phyloP scores from a whole-genome alignment of 2,329 filamentous ascomycete species.

The Aspergillus ibericus region DNA sequence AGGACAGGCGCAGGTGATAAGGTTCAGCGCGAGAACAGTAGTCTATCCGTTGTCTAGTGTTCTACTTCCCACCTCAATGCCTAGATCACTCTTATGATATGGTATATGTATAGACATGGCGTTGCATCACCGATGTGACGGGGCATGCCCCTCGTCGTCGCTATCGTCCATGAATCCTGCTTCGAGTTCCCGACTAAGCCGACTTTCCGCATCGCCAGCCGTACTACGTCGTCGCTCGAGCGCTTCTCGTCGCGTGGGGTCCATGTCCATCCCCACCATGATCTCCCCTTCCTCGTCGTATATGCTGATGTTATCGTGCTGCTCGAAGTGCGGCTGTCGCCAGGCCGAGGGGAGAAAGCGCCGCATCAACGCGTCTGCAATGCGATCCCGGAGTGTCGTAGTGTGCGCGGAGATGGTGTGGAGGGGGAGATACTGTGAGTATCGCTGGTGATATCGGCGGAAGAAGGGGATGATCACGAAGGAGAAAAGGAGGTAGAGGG shows the following conservation, averaged over 20 bases:
- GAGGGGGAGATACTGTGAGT: conserved; percentile 72
- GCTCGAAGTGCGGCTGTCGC: conserved; percentile 42
- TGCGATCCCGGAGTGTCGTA: conserved; percentile 53
- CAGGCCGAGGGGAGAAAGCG: conserved; percentile 46
- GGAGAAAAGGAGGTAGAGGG: conserved; percentile 65
- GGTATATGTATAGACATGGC: not conserved
- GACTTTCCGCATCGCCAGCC: conserved; percentile 45
- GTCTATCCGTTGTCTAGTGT: not conserved
- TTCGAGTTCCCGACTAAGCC: conserved; percentile 78
- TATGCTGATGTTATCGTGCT: conserved; percentile 57
- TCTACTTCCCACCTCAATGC: not conserved
- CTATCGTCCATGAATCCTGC: conserved; percentile 74
- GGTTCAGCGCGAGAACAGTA: too few relatives aligned
- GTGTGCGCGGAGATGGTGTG: conserved; percentile 55
- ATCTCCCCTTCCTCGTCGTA: conserved; percentile 67
- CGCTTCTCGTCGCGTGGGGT: conserved; percentile 46
- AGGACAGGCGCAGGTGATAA: too few relatives aligned
- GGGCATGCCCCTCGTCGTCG: conserved; percentile 59
- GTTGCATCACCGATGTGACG: conserved; percentile 15
- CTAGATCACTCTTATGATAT: not conserved
- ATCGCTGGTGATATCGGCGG: conserved; percentile 68
- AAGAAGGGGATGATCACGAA: conserved; percentile 68
- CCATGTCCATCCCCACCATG: conserved; percentile 55
- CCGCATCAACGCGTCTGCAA: conserved; percentile 44
- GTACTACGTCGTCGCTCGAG: conserved; percentile 46